phyloP scores from a whole-genome alignment of 1,139 yeast genomes.

The Komagataea norvegica region DNA sequence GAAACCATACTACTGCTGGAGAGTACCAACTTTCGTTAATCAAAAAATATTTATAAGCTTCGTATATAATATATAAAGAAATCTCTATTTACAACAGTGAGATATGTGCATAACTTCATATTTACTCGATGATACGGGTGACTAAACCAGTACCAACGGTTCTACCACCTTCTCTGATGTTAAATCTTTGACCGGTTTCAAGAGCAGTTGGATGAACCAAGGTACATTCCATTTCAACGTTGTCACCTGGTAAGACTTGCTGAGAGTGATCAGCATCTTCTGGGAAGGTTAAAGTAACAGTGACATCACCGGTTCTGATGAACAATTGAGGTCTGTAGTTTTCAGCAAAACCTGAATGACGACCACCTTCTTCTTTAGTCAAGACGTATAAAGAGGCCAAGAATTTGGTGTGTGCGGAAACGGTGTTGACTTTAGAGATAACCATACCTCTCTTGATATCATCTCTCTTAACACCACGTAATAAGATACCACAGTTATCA shows the following conservation, averaged over 20 bases:
- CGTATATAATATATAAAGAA: too few species aligned
- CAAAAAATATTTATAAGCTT: too few species aligned
- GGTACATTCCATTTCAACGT: conserved; percentile 92
- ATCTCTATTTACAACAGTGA: not conserved
- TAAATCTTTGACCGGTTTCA: conserved; percentile 96
- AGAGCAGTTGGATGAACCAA: conserved; percentile 89
- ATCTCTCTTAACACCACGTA: conserved; percentile 98
- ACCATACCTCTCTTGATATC: conserved; percentile 98
- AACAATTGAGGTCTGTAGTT: conserved; percentile 98
- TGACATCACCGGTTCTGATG: conserved; percentile 94
- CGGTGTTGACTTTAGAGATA: conserved; percentile 86
- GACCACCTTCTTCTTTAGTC: conserved; percentile 98
- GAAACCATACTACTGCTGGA: too few species aligned
- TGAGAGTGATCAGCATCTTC: conserved; percentile 81
- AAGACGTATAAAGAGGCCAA: conserved; percentile 90
- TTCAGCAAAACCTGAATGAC: conserved; percentile 95
- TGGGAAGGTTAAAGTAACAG: conserved; percentile 90
- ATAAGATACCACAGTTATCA: conserved; percentile 95
- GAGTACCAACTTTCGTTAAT: too few species aligned
- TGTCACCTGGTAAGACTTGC: conserved; percentile 98
- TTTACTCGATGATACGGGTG: conserved; percentile 77
- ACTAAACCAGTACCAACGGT: conserved; percentile 98
- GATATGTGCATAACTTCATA: not conserved
- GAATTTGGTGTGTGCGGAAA: conserved; percentile 90
- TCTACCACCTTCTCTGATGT: conserved; percentile 99